phyloP scores from a whole-genome alignment of 768 basidiomycete species.

The Mycena vitilis region DNA sequence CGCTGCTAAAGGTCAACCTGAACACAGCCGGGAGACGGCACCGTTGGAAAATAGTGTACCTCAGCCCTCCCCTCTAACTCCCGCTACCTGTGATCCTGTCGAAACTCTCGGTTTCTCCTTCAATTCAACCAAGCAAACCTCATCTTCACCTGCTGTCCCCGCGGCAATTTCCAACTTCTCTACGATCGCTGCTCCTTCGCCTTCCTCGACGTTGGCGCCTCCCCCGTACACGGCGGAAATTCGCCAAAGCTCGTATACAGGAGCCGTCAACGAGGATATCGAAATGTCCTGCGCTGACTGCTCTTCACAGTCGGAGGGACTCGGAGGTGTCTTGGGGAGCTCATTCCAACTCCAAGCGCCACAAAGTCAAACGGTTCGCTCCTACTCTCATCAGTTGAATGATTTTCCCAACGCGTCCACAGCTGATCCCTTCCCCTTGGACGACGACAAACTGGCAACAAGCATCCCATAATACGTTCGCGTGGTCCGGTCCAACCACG shows the following conservation, averaged over 20 bases:
- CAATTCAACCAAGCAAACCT: too few relatives aligned
- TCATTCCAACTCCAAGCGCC: not conserved
- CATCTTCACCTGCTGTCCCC: too few relatives aligned
- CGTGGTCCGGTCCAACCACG: not conserved
- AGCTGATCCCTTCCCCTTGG: not conserved
- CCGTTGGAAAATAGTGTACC: not conserved
- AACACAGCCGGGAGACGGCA: too few relatives aligned
- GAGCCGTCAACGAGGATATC: slow-evolving; percentile 5
- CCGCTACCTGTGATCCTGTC: too few relatives aligned
- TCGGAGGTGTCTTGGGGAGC: not conserved
- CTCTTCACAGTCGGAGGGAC: not conserved
- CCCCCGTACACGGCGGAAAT: not conserved
- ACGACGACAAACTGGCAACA: not conserved
- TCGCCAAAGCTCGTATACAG: not conserved
- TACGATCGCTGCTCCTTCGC: not conserved
- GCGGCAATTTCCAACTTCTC: not conserved
- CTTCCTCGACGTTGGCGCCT: not conserved
- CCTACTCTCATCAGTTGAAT: too few relatives aligned
- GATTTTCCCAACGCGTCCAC: not conserved
- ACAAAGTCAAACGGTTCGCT: not conserved
- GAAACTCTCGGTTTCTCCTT: not conserved
- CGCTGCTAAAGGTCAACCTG: not conserved
- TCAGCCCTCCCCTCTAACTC: not conserved
- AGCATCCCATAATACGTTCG: not conserved
- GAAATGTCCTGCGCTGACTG: slow-evolving; percentile 18